Evolutionary conservation across 2,329 filamentous ascomycete species (phyloP).

Genomic region (Pseudocercospora cruenta): DNA sequence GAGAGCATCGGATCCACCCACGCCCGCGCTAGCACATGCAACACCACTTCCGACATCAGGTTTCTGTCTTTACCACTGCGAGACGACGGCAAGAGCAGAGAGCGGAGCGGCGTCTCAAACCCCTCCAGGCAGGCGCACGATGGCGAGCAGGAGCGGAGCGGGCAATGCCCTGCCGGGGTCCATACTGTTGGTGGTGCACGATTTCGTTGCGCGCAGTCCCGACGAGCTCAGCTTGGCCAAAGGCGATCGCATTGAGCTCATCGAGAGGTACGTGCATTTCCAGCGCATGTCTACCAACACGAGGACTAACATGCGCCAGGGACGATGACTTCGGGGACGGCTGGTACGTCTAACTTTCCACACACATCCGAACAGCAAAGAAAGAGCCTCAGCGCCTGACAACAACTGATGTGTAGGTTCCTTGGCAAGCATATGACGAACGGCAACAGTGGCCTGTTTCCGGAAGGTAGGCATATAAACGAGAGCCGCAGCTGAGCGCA

Average conservation of each 20-base stretch:
- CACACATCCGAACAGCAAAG: conserved; percentile 4
- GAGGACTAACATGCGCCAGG: conserved; percentile 21
- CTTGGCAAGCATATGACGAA: conserved; percentile 74
- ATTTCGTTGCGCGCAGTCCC: conserved; percentile 86
- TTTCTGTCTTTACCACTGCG: background rate
- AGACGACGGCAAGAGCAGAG: background rate
- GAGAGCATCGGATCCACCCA: conserved; percentile 1
- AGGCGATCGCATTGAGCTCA: conserved; percentile 79
- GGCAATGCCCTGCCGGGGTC: conserved; percentile 37
- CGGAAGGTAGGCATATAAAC: conserved; percentile 66
- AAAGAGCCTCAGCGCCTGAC: conserved; percentile 14
- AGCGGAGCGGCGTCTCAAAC: background rate
- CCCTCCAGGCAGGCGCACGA: conserved; percentile 10
- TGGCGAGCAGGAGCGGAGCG: conserved; percentile 32
- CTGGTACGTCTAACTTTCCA: conserved; percentile 27
- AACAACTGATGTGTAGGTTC: conserved; percentile 60
- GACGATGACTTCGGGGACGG: conserved; percentile 89
- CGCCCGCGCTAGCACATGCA: conserved; percentile 9
- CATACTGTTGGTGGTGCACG: conserved; percentile 72
- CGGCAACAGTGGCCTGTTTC: conserved; percentile 76
- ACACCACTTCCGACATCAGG: background rate
- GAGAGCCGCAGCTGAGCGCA: background rate
- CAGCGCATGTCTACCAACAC: background rate
- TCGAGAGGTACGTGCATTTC: conserved; percentile 60
- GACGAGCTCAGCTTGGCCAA: conserved; percentile 90